These are phyloP conservation scores for Perilla frutescens DNA, from an alignment of 257 asterid genomes.

Conservation along the genomic window DNA sequence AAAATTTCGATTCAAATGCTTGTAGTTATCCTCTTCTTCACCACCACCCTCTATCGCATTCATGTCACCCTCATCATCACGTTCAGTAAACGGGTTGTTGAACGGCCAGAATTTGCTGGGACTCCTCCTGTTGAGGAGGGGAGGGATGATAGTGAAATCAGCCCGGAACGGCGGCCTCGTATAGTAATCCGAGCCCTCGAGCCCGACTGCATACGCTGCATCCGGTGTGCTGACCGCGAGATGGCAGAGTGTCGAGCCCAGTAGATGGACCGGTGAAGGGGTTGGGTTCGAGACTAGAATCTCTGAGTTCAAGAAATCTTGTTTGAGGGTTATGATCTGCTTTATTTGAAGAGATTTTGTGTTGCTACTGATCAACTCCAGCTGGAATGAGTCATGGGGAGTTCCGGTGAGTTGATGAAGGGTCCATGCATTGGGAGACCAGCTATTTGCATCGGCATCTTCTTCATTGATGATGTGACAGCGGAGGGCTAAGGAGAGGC, in stretches of 20 bases:
- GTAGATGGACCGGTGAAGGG: constrained; percentile 42
- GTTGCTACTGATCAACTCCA: constrained; percentile 38
- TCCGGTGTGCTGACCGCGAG: constrained; percentile 80
- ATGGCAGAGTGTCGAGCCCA: constrained; percentile 71
- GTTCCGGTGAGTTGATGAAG: constrained; percentile 54
- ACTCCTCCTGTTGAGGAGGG: constrained; percentile 37
- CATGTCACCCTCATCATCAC: constrained; percentile 27
- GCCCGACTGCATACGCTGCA: constrained; percentile 72
- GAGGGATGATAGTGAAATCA: constrained; percentile 64
- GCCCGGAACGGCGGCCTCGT: constrained; percentile 52
- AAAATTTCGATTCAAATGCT: constrained; percentile 60
- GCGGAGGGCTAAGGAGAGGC: constrained; percentile 57
- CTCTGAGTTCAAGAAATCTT: constrained; percentile 59
- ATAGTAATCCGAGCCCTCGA: constrained; percentile 69
- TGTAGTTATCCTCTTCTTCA: constrained; percentile 78
- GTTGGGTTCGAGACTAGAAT: constrained; percentile 49
- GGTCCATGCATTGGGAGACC: constrained; percentile 62
- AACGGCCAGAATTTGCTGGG: constrained; percentile 41
- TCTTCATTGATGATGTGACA: constrained; percentile 23
- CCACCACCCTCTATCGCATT: constrained; percentile 52
- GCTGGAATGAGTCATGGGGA: constrained; percentile 65
- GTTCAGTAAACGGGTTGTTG: constrained; percentile 44
- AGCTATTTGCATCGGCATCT: constrained; percentile 30
- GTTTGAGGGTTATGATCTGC: constrained; percentile 54
- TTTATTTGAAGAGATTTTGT: constrained; percentile 42